Evolutionary conservation across 257 asterid genomes (phyloP), one percentile per base, ranked within the genome.

Genomic region (Solanum paucissectum): DNA sequence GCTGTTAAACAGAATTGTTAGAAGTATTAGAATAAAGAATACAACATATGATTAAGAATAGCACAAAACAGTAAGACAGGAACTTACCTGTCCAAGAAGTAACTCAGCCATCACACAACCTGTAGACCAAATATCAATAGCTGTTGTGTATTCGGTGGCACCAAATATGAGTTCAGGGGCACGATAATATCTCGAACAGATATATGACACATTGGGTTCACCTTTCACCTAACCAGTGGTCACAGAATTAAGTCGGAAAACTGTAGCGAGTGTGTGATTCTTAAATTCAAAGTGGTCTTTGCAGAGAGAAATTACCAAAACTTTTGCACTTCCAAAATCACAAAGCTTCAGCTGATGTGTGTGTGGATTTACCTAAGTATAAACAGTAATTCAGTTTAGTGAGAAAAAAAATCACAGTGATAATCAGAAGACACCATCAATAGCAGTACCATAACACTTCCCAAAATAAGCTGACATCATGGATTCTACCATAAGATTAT

Each of bases 161-260:
- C 99, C 99, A 87, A 96, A 96, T 90, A 96, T 95, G 91, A 96
- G 99, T 92, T 96, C 99, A 87, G 99, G 99, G 87, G 99, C 99
- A 72, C 99, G 99, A 89, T 96, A 96, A 90, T 96, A 96, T 94
- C 99, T 93, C 52, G 99, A 96, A 90, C 99, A 96, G 84, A 96
- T 96, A 87, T 96, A 96, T 84, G 99, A 96, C 64, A 96, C 98
- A 88, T 96, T 96, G 84, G 99, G 98, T 88, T 96, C 99, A 88
- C 99, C 99, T 93, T 94, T 95, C 90, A 96, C 99, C 99, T 96
- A 92, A 90, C 76, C 87, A 88, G 84, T 82, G 75, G 90, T 82
- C 60, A 75, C 91, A 82, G 69, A 75, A 87, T 86, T 87, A 10
- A 32, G 85, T 82, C 4, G 6, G 42, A 81, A 8, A 81, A 46